Evolutionary conservation across 1,284 basidiomycete species (phyloP).

Genomic region (Rhodotorula sp.): DNA sequence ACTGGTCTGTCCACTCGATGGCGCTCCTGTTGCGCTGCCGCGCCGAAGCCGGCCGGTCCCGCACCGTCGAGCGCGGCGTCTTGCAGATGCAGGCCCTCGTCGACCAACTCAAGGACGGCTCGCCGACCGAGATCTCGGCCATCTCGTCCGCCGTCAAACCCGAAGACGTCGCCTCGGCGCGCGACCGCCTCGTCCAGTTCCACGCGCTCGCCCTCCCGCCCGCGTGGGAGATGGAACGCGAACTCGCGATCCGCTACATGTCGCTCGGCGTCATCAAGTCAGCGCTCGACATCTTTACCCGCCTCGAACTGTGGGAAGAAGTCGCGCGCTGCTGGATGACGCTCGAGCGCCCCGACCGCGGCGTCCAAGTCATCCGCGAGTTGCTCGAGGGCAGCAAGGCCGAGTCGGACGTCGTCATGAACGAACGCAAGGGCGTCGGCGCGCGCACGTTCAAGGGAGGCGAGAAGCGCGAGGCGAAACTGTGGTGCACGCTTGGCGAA

Average conservation of each 20-base stretch:
- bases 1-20: slow-evolving; percentile 94
- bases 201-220: slow-evolving; percentile 77
- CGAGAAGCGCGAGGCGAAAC: slow-evolving; percentile 73
- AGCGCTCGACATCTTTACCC: slow-evolving; percentile 85
- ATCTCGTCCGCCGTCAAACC: slow-evolving; percentile 46
- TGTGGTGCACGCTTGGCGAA: slow-evolving; percentile 95
- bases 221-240: slow-evolving; percentile 86
- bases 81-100: slow-evolving; percentile 89
- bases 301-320: slow-evolving; percentile 96
- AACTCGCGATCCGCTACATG: slow-evolving; percentile 77
- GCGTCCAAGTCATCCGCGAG: slow-evolving; percentile 73
- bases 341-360: slow-evolving; percentile 74
- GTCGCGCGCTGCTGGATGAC: slow-evolving; percentile 79
- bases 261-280: slow-evolving; percentile 80
- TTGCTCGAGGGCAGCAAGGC: slow-evolving; percentile 76
- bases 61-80: slow-evolving; percentile 84
- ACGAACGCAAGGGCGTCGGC: slow-evolving; percentile 58
- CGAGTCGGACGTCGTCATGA: slow-evolving; percentile 71
- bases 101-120: slow-evolving; percentile 70
- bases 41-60: slow-evolving; percentile 77
- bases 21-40: slow-evolving; percentile 85
- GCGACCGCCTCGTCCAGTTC: slow-evolving; percentile 73
- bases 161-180: slow-evolving; percentile 38
- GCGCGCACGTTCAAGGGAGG: slow-evolving; percentile 42
- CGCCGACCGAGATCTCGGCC: slow-evolving; percentile 60